A percentile compares a stretch with the other conserved stretches of the same genome.
Evolutionary conservation across 1,284 basidiomycete species (phyloP).

Genomic region (Boletus smithii): DNA sequence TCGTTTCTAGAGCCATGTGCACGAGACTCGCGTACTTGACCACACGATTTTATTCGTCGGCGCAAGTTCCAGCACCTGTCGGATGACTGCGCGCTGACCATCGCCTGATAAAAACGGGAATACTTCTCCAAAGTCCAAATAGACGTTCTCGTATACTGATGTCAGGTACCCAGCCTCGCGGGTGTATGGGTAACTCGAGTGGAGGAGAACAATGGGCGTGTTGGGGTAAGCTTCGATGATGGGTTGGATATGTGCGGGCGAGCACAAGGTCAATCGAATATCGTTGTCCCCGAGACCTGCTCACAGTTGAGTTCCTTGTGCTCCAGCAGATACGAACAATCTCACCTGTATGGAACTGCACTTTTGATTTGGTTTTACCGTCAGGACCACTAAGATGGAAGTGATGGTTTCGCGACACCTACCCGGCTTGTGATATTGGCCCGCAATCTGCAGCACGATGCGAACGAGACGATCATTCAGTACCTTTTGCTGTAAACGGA

Average conservation of each 20-base stretch:
- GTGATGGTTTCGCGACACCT: not conserved
- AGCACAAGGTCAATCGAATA: constrained; percentile 54
- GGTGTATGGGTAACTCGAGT: constrained; percentile 70
- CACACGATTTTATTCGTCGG: constrained; percentile 76
- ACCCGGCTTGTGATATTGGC: constrained; percentile 36
- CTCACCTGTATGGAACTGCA: constrained; percentile 72
- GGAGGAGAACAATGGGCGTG: constrained; percentile 63
- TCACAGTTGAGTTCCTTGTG: too few species aligned
- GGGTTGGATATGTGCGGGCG: constrained; percentile 64
- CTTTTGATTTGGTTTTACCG: constrained; percentile 38
- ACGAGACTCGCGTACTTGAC: constrained; percentile 49
- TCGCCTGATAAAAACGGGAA: constrained; percentile 63
- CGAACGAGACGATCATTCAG: constrained; percentile 69
- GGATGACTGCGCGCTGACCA: constrained; percentile 54
- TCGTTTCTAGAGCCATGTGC: too few species aligned
- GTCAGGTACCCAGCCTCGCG: constrained; percentile 38
- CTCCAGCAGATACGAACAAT: too few species aligned
- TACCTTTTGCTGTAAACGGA: constrained; percentile 58
- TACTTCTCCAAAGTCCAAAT: constrained; percentile 76
- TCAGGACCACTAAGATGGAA: not conserved
- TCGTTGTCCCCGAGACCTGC: constrained; percentile 67
- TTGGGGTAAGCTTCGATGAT: constrained; percentile 60
- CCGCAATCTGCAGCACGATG: constrained; percentile 50
- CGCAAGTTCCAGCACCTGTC: constrained; percentile 64
- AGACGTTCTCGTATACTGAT: constrained; percentile 67